phyloP scores from a whole-genome alignment of 2,329 filamentous ascomycete genomes.

The Cladosporium velox region DNA sequence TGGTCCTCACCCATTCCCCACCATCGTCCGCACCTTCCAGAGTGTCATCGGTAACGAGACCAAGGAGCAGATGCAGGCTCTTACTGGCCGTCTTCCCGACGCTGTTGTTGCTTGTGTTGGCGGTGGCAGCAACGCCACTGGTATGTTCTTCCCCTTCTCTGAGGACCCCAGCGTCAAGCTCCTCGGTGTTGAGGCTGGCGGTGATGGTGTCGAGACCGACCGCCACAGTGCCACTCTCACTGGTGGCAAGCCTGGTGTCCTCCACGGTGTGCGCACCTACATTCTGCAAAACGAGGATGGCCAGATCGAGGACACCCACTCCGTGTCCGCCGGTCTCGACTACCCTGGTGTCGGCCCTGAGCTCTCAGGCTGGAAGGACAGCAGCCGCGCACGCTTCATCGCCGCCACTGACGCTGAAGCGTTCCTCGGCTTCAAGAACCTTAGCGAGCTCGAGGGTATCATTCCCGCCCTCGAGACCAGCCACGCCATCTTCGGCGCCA shows the following conservation, averaged over 20 bases:
- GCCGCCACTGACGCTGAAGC: constrained; percentile 90
- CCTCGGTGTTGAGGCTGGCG: constrained; percentile 91
- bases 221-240: constrained; percentile 87
- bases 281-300: constrained; percentile 90
- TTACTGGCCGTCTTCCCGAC: constrained; percentile 86
- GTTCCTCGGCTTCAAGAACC: constrained; percentile 79
- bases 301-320: constrained; percentile 94
- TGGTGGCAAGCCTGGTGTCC: constrained; percentile 83
- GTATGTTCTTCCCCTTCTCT: constrained; percentile 98
- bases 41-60: constrained; percentile 95
- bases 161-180: constrained; percentile 83
- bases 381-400: constrained; percentile 79
- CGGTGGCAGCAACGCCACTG: constrained; percentile 89
- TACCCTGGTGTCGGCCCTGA: constrained; percentile 97
- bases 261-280: constrained; percentile 95
- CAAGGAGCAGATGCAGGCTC: constrained; percentile 82
- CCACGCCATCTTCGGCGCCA: constrained; percentile 85
- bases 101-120: constrained; percentile 96
- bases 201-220: constrained; percentile 83
- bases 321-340: constrained; percentile 92
- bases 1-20: constrained; percentile 95
- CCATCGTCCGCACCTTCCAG: constrained; percentile 96
- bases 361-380: constrained; percentile 90
- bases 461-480: constrained; percentile 93
- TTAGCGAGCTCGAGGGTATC: constrained; percentile 90